Conservation (phyloP, 2,329 filamentous ascomycete genomes). For the Apiospora sp. region DNA sequence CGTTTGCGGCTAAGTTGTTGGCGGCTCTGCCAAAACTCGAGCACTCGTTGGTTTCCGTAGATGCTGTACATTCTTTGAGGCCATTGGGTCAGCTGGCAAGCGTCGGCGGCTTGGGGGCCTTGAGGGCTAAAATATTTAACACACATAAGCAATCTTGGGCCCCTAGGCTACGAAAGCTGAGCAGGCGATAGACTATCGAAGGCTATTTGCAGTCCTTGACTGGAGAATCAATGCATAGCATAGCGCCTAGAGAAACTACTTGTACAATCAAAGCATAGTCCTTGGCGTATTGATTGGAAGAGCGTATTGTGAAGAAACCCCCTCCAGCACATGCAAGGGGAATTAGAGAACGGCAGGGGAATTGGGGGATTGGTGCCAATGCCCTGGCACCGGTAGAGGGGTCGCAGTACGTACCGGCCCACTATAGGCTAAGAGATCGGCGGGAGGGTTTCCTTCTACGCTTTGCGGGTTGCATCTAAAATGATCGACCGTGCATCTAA, state of each 20-base stretch:
- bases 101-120: background rate
- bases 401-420: background rate
- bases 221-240: background rate
- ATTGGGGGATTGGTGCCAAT: background rate
- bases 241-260: background rate
- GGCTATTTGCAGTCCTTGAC: background rate
- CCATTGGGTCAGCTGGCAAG: background rate
- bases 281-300: background rate
- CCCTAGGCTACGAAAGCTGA: background rate
- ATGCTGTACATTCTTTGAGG: background rate
- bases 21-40: background rate
- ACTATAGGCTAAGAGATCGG: background rate
- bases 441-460: background rate
- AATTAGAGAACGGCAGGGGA: background rate
- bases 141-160: background rate
- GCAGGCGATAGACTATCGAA: background rate
- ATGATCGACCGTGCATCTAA: constrained; percentile 18
- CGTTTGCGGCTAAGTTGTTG: background rate
- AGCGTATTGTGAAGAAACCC: background rate
- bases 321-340: background rate
- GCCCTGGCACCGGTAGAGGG: background rate
- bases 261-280: background rate
- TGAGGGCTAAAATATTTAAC: background rate
- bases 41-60: background rate
- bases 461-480: background rate